Evolutionary conservation across 345 rosid genomes (phyloP).

Genomic region (Eucalyptus sideroxylon): DNA sequence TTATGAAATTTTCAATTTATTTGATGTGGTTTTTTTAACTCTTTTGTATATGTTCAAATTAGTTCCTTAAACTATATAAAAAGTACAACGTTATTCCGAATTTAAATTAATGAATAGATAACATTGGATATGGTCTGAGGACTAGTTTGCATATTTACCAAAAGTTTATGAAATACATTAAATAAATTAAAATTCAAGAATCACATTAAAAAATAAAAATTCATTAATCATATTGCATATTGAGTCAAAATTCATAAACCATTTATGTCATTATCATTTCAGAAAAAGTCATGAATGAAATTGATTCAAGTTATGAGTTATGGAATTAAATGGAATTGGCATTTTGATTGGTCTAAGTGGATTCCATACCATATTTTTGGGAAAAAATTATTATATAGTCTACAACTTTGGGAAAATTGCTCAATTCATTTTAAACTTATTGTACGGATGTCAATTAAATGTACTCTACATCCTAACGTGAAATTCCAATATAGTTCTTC

Average conservation of each 20-base stretch:
- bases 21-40: fast-evolving
- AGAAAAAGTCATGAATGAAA: not conserved
- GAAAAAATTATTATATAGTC: not conserved
- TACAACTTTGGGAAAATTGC: not conserved
- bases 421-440: not conserved
- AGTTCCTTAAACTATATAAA: not conserved
- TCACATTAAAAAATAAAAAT: too few species aligned
- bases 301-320: not conserved
- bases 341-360: not conserved
- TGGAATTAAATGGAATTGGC: not conserved
- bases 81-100: fast-evolving
- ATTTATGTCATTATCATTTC: too few species aligned
- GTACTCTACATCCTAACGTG: too few species aligned
- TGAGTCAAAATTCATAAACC: too few species aligned
- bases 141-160: too few species aligned
- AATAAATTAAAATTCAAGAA: too few species aligned
- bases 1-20: too few species aligned
- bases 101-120: too few species aligned
- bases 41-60: not conserved
- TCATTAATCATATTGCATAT: too few species aligned
- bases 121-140: not conserved
- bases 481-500: not conserved
- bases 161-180: too few species aligned
- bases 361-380: not conserved
- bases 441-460: not conserved